Evolutionary conservation across 257 asterid species (phyloP), one percentile per base, ranked within the genome.

Genomic region (Anisodus acutangulus): DNA sequence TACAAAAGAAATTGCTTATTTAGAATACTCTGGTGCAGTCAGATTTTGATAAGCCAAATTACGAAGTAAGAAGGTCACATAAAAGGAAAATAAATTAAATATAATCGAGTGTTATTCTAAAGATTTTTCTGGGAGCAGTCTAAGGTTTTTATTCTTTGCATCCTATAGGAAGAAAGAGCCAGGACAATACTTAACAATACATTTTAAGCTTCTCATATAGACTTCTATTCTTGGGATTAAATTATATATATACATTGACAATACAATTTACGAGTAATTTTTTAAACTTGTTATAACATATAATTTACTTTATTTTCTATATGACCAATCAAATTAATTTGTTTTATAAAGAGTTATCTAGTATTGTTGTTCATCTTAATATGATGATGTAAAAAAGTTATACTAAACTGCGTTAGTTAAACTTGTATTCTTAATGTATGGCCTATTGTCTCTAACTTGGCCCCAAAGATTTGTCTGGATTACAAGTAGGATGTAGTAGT

Each of bases 1-100:
- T 89, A 84, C 80, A 86, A 89, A 90, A 88, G 87, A 86, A 90
- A 60, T 78, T 11, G 45, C n/a, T 31, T 3, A 12, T 69, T 78
- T 86, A 82, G 63, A 69, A 19, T 78, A 84, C 51, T 71, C 39
- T 54, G 43, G 41, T 83, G 59, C 82, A 31, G 59, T 13, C 58
- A 57, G 37, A 51, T 69, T 43, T 67, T 45, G 16, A 49, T 16
- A 49, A 17, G 53, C 9, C 35, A 59, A 60, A 72, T 17, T 55
- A 13, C 8, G 2, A 10, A 19, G 35, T 62, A 60, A n/a, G 64
- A 59, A 59, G 31, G 26, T 8, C 10, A 17, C 26, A 17, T 7
- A 57, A 4, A 16, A 55, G 4, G 6, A 15, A 16, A 9, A 3
- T 9, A 51, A 9, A 0, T 8, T 8, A 51, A 59, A 17, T 17